Percentiles rank a stretch among this genome's conserved stretches.
These are phyloP conservation scores for Smallanthus sonchifolius DNA, from an alignment of 129 eudicot species.

Conservation along the genomic window DNA sequence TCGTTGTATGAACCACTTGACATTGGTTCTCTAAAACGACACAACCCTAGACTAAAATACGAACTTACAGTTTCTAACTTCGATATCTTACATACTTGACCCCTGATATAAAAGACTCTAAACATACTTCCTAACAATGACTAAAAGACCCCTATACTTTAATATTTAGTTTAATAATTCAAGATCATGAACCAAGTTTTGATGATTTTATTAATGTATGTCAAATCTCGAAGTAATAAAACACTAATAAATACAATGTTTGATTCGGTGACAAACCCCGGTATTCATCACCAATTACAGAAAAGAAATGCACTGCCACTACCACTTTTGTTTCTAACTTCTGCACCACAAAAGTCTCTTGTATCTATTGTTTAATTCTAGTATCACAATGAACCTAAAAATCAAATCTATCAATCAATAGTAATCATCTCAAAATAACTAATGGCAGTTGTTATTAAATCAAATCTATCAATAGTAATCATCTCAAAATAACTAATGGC, in stretches of 20 bases:
- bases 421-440: background rate
- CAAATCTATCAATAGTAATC: background rate
- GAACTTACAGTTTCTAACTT: no score
- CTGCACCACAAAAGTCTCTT: background rate
- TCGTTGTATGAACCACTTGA: no score
- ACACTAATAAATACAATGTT: conserved; percentile 6
- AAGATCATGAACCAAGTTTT: background rate
- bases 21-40: no score
- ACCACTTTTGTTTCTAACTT: background rate
- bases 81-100: no score
- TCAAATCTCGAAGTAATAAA: background rate
- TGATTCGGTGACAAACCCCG: background rate
- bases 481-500: background rate
- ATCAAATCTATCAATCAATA: background rate
- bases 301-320: background rate
- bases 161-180: no score
- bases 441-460: background rate
- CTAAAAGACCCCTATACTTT: no score
- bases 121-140: no score
- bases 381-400: no score
- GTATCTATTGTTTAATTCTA: no score
- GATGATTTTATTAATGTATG: background rate
- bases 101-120: no score
- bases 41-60: no score
- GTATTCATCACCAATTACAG: no score